Conservation (phyloP, 2,329 filamentous ascomycete genomes). For the Neofusicoccum cordaticola region DNA sequence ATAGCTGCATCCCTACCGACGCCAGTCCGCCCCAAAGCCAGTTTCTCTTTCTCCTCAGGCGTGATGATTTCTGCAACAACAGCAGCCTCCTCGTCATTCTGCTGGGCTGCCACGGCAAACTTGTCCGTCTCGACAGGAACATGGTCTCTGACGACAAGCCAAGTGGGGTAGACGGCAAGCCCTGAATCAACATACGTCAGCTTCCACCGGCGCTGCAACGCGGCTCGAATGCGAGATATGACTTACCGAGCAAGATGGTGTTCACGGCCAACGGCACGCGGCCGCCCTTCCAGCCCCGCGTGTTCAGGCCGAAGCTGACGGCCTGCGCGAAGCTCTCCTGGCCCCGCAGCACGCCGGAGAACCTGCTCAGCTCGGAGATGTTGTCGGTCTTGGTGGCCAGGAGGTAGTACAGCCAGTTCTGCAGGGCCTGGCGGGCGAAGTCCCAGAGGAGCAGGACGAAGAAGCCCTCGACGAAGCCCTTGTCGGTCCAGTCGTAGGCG, state of each 20-base stretch:
- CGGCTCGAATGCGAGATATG: neutral
- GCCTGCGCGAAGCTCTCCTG: slow-evolving; percentile 48
- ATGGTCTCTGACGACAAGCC: slow-evolving; percentile 31
- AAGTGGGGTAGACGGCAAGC: slow-evolving; percentile 29
- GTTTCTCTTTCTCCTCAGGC: neutral
- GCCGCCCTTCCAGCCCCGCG: slow-evolving; percentile 43
- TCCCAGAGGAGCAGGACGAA: slow-evolving; percentile 51
- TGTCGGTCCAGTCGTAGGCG: slow-evolving; percentile 39
- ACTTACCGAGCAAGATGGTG: slow-evolving; percentile 27
- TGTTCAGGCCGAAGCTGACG: slow-evolving; percentile 44
- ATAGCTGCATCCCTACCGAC: neutral
- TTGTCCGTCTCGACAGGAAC: slow-evolving; percentile 24
- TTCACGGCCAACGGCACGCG: slow-evolving; percentile 44
- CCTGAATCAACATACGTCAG: slow-evolving; percentile 3
- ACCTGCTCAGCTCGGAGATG: slow-evolving; percentile 50
- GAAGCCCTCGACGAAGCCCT: slow-evolving; percentile 47
- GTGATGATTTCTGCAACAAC: neutral
- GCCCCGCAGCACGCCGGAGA: slow-evolving; percentile 44
- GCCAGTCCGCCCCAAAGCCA: neutral
- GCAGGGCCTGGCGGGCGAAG: slow-evolving; percentile 52
- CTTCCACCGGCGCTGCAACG: no score
- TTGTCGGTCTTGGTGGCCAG: slow-evolving; percentile 56
- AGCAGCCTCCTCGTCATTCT: neutral
- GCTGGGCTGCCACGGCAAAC: neutral
- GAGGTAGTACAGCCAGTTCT: slow-evolving; percentile 58